A percentile compares a stretch with the other conserved stretches of the same genome.
Conservation (phyloP, 306 rosid species). For the Morella rubra region DNA sequence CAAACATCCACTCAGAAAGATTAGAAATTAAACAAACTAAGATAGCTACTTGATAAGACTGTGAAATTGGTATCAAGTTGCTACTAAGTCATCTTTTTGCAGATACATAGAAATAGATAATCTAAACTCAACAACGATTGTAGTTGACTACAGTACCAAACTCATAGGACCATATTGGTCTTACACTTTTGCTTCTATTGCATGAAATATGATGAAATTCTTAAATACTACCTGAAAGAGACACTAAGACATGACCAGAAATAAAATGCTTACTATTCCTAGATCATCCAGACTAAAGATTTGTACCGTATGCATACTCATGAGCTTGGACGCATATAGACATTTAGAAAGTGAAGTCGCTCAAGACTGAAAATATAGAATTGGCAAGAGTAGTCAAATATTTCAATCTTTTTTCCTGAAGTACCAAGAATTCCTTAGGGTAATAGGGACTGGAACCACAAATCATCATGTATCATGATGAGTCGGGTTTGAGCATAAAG, state of each 20-base stretch:
- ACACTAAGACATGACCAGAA: not conserved
- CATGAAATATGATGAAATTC: not conserved
- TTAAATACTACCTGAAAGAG: slow-evolving; percentile 16
- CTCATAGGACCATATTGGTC: slow-evolving; percentile 12
- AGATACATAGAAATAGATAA: not conserved
- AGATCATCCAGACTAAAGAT: slow-evolving; percentile 7
- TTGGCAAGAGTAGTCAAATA: not conserved
- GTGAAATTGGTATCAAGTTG: not conserved
- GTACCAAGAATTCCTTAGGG: not conserved
- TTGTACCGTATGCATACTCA: slow-evolving; percentile 12
- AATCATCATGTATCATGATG: slow-evolving; percentile 19
- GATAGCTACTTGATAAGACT: not conserved
- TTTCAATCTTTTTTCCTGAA: not conserved
- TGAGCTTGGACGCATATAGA: not conserved
- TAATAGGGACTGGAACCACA: not conserved
- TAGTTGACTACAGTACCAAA: not conserved
- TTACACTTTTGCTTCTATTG: not conserved
- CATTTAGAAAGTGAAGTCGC: not conserved
- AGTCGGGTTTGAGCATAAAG: slow-evolving; percentile 13
- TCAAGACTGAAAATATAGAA: not conserved
- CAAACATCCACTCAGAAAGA: slow-evolving; percentile 28
- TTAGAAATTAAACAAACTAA: slow-evolving; percentile 15
- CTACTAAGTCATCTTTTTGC: not conserved
- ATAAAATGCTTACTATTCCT: not conserved
- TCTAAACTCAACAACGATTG: not conserved